Evolutionary conservation across 2,329 filamentous ascomycete genomes (phyloP).

Genomic region (Hymenoscyphus fraxineus): DNA sequence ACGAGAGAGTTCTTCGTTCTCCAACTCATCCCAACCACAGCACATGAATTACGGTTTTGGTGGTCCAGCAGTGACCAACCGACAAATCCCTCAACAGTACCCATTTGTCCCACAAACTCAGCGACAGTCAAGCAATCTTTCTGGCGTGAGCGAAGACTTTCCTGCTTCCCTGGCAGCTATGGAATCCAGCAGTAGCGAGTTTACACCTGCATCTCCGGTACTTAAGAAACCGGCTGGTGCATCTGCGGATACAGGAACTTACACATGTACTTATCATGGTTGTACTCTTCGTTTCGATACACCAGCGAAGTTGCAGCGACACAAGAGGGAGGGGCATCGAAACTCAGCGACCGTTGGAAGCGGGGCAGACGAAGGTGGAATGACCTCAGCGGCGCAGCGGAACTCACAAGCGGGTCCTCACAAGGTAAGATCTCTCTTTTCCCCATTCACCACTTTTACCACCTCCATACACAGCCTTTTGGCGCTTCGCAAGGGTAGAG

Average conservation of each 20-base stretch:
- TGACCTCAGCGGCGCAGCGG: constrained; percentile 54
- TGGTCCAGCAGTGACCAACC: constrained; percentile 38
- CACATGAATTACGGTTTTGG: constrained; percentile 41
- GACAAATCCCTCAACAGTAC: constrained; percentile 33
- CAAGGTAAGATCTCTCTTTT: constrained; percentile 40
- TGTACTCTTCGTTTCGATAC: constrained; percentile 87
- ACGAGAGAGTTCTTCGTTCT: constrained; percentile 37
- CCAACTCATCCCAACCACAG: constrained; percentile 31
- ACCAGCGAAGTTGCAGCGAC: constrained; percentile 81
- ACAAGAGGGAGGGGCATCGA: constrained; percentile 90
- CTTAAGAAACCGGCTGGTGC: constrained; percentile 55
- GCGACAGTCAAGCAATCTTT: constrained; percentile 29
- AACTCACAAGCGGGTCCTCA: constrained; percentile 93
- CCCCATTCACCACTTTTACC: not conserved
- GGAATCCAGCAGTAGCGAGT: constrained; percentile 40
- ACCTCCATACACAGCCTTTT: not conserved
- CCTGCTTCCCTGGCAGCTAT: constrained; percentile 37
- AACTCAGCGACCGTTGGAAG: constrained; percentile 57
- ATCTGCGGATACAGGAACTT: constrained; percentile 77
- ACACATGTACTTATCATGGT: constrained; percentile 93
- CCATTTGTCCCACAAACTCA: constrained; percentile 31
- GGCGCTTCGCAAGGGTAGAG: not conserved
- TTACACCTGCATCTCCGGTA: constrained; percentile 32
- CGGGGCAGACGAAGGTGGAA: constrained; percentile 35
- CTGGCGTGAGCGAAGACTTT: constrained; percentile 31